phyloP scores from a whole-genome alignment of 192 early-diverging fungal species.

The Mortierella antarctica region DNA sequence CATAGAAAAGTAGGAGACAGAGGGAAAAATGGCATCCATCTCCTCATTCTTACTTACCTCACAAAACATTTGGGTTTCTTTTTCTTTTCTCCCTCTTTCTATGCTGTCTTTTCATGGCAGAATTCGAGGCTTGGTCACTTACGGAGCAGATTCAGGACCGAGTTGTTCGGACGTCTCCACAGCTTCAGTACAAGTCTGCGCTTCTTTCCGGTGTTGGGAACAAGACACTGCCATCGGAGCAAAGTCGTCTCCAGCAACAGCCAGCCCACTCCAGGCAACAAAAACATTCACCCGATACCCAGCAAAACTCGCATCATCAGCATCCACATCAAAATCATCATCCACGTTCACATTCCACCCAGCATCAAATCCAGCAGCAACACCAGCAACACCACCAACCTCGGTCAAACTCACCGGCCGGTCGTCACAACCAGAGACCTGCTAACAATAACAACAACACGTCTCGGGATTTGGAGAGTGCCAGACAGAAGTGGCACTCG shows the following conservation, averaged over 20 bases:
- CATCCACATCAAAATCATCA: not conserved
- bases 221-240: not conserved
- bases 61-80: not conserved
- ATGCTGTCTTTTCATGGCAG: not conserved
- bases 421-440: too few species aligned
- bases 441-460: too few species aligned
- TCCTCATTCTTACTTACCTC: not conserved
- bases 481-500: too few species aligned
- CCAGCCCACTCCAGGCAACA: not conserved
- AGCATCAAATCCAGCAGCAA: not conserved
- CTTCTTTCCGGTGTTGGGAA: conserved; percentile 19
- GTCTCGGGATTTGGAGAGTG: too few species aligned
- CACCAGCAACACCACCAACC: conserved; percentile 2
- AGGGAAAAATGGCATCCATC: too few species aligned
- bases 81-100: not conserved
- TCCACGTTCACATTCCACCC: not conserved
- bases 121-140: conserved; percentile 47
- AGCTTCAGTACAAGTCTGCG: conserved; percentile 29
- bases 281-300: not conserved
- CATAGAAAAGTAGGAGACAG: too few species aligned
- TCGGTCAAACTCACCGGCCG: too few species aligned
- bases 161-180: conserved; percentile 6
- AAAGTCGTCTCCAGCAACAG: conserved; percentile 5
- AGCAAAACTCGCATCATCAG: not conserved
- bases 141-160: conserved; percentile 43